These are phyloP conservation scores for Populus nigra DNA, from an alignment of 345 rosid species.

Conservation along the genomic window DNA sequence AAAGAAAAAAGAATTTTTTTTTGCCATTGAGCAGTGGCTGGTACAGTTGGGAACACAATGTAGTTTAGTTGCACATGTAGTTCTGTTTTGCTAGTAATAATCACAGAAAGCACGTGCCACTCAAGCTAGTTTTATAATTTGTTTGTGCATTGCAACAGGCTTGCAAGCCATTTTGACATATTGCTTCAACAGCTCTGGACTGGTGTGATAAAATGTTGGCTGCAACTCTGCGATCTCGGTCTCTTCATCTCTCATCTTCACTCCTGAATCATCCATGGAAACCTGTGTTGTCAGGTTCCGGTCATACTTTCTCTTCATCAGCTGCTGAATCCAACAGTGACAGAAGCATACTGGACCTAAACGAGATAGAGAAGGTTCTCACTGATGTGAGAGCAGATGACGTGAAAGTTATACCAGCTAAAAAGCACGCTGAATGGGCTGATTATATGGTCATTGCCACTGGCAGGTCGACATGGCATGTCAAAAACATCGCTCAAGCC, in stretches of 20 bases:
- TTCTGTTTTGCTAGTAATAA: no score
- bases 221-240: slow-evolving; percentile 35
- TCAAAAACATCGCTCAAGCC: slow-evolving; percentile 83
- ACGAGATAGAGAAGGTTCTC: slow-evolving; percentile 74
- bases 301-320: slow-evolving; percentile 17
- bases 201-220: slow-evolving; percentile 37
- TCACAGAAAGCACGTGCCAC: no score
- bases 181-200: neutral
- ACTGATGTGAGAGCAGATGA: slow-evolving; percentile 74
- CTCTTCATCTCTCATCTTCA: slow-evolving; percentile 6
- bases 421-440: slow-evolving; percentile 56
- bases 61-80: no score
- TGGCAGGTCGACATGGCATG: slow-evolving; percentile 88
- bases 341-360: slow-evolving; percentile 42
- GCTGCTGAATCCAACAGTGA: slow-evolving; percentile 1
- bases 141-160: no score
- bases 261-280: slow-evolving; percentile 27
- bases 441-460: slow-evolving; percentile 82
- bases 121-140: no score
- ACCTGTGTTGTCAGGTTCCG: slow-evolving; percentile 25
- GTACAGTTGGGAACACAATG: no score
- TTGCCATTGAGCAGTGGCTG: no score
- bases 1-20: no score
- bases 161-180: no score
- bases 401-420: slow-evolving; percentile 63